A percentile compares a stretch with the other conserved stretches of the same genome.
Evolutionary conservation across 441 rosid genomes (phyloP).

Genomic region (Erodium trifolium): DNA sequence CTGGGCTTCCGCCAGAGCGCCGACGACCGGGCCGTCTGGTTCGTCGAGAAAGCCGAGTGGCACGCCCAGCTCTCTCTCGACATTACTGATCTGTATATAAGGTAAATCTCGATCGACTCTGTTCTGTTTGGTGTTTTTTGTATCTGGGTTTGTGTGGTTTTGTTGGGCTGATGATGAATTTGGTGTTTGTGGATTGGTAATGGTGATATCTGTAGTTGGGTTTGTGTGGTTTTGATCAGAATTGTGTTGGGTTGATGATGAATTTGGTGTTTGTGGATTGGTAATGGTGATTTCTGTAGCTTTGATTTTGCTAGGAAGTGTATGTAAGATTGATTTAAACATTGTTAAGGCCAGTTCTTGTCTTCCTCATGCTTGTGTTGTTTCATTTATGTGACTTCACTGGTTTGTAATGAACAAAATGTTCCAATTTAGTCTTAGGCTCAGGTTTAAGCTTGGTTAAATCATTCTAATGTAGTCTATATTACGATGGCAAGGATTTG

Average conservation of each 20-base stretch:
- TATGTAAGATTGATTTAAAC: not conserved
- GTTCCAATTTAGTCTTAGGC: too few species aligned
- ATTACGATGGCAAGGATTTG: too few species aligned
- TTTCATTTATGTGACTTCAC: not conserved
- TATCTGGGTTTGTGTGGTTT: constrained; percentile 8
- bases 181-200: not conserved
- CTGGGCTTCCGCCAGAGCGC: constrained; percentile 66
- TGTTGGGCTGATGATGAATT: not conserved
- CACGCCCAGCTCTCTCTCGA: constrained; percentile 85
- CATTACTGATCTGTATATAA: constrained; percentile 69
- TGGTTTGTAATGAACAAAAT: not conserved
- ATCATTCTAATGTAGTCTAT: too few species aligned
- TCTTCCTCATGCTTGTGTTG: not conserved
- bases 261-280: not conserved
- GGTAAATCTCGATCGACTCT: constrained; percentile 28
- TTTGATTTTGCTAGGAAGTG: not conserved
- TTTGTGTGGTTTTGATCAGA: not conserved
- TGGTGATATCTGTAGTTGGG: constrained; percentile 7
- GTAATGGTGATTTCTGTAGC: not conserved
- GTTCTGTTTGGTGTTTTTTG: not conserved
- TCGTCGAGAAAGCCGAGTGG: constrained; percentile 73
- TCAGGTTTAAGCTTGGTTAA: too few species aligned
- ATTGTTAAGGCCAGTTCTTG: not conserved
- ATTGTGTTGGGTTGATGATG: not conserved
- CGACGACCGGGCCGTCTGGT: constrained; percentile 80